Evolutionary conservation across 257 asterid species (phyloP).

Genomic region (Jasminum sambac): DNA sequence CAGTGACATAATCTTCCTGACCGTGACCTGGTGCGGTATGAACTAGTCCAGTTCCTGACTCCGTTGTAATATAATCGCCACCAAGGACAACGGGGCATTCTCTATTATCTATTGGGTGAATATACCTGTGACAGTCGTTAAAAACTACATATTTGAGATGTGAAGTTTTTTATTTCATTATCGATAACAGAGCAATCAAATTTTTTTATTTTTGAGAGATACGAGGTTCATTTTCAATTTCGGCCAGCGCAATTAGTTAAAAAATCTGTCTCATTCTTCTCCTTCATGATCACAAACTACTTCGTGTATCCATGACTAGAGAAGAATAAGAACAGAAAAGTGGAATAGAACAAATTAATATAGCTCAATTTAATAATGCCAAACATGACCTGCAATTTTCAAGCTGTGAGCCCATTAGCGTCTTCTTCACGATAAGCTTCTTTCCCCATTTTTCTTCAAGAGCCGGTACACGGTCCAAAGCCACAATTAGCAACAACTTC

Average conservation of each 20-base stretch:
- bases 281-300: too few species aligned
- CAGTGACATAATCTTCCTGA: conserved; percentile 88
- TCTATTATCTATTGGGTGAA: conserved; percentile 77
- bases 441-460: conserved; percentile 89
- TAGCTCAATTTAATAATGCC: neutral
- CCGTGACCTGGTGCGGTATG: conserved; percentile 99
- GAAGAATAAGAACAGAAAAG: neutral
- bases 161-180: conserved; percentile 1
- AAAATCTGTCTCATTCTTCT: neutral
- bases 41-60: conserved; percentile 97
- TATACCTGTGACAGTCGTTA: conserved; percentile 54
- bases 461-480: conserved; percentile 75
- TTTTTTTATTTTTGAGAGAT: neutral
- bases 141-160: conserved; percentile 20
- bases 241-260: neutral
- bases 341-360: neutral
- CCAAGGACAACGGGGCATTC: conserved; percentile 90
- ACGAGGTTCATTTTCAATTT: neutral
- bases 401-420: conserved; percentile 74
- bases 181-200: conserved; percentile 14
- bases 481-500: conserved; percentile 66
- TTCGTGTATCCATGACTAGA: neutral
- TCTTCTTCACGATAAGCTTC: conserved; percentile 70
- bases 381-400: conserved; percentile 73
- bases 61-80: conserved; percentile 95